Evolutionary conservation across 163 green algal species (phyloP), one percentile per base, ranked within the genome.

Genomic region (Chlorella variabilis): DNA sequence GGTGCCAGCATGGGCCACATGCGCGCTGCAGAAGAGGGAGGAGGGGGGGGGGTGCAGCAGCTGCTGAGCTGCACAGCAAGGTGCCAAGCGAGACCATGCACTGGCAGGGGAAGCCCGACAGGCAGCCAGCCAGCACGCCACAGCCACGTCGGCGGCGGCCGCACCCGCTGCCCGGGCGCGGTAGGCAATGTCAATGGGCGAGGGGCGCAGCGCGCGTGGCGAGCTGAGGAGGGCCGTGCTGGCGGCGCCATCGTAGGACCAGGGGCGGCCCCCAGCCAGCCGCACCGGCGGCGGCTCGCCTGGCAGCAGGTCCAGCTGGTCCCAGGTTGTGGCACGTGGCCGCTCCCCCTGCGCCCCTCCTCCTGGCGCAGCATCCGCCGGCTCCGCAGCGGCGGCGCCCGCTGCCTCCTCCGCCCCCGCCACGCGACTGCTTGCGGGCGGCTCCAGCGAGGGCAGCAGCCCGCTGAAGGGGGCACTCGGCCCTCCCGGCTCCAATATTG

Each of bases 1-100:
- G 91, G 89, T 0, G 85, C 59, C 27, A 91, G 77, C 48, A 84
- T 78, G 45, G 83, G 80, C 80, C 80, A 85, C 75, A 85, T 79
- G 63, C 69, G 80, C 3, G 73, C 42, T 33, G 78, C 77, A 67
- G n/a, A 23, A 15, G 59, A 8, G 25, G 21, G 18, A 6, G 17
- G 54, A n/a, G 54, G 23, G 23, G 23, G 20, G n/a, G n/a, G n/a
- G n/a, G n/a, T n/a, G 54, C 13, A 62, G 20, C 15, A n/a, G 54
- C 18, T 29, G 54, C 54, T 25, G 5, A n/a, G 54, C 7, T 9
- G 54, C 13, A n/a, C 5, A n/a, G 54, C 54, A 62, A 9, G 54
- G 54, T 29, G 13, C n/a, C n/a, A n/a, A n/a, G n/a, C n/a, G n/a
- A n/a, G n/a, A n/a, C n/a, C n/a, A n/a, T n/a, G n/a, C n/a, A n/a